Evolutionary conservation across 306 rosid genomes (phyloP).

Genomic region (Albizia julibrissin): DNA sequence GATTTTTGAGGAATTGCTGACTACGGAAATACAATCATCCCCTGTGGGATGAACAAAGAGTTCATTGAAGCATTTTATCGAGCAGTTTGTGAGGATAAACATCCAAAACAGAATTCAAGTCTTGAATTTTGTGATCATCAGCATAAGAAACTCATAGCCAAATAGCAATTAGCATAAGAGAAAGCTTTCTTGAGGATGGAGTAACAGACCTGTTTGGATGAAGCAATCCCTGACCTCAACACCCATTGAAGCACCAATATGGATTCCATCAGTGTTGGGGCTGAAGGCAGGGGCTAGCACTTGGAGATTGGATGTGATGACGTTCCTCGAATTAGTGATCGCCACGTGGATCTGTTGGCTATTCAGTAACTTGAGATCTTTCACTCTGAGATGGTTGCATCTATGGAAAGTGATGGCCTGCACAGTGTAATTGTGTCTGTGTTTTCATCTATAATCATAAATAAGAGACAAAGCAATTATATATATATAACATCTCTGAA

Average conservation of each 20-base stretch:
- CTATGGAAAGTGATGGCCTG: conserved; percentile 61
- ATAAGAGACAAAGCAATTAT: background rate
- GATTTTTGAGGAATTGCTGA: conserved; percentile 53
- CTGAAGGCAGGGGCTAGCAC: conserved; percentile 56
- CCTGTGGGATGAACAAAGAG: conserved; percentile 40
- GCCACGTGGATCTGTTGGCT: conserved; percentile 69
- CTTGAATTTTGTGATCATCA: no score
- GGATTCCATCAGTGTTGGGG: conserved; percentile 76
- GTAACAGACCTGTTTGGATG: conserved; percentile 51
- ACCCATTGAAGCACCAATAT: conserved; percentile 51
- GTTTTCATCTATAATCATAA: background rate
- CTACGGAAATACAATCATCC: conserved; percentile 71
- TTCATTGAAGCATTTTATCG: background rate
- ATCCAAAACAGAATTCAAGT: background rate
- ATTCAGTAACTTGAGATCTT: conserved; percentile 44
- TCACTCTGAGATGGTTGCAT: conserved; percentile 54
- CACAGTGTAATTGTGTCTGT: conserved; percentile 32
- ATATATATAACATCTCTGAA: background rate
- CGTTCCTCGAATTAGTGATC: conserved; percentile 49
- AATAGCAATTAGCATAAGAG: background rate
- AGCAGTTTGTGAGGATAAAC: background rate
- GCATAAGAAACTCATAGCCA: background rate
- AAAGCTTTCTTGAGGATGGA: conserved; percentile 3
- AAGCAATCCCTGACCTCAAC: conserved; percentile 47
- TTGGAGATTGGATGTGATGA: conserved; percentile 46